These are phyloP conservation scores for Corylus avellana DNA, from an alignment of 306 rosid genomes.

Conservation along the genomic window DNA sequence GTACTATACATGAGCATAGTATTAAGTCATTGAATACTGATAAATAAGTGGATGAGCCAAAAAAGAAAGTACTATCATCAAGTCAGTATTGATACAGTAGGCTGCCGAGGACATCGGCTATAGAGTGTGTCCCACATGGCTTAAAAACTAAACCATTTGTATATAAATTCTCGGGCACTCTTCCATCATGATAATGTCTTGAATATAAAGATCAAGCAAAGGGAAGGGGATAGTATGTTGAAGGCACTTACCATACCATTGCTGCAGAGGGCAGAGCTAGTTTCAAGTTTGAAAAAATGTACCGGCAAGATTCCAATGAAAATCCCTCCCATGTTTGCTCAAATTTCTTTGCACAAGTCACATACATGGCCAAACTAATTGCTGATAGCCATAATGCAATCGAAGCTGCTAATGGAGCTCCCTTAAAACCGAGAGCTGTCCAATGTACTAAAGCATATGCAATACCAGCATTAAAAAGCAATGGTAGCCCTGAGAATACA, in stretches of 20 bases:
- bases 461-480: slow-evolving; percentile 45
- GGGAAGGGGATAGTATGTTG: neutral
- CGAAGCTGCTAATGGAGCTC: slow-evolving; percentile 70
- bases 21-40: no score
- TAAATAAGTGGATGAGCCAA: no score
- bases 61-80: no score
- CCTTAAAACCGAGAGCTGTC: slow-evolving; percentile 50
- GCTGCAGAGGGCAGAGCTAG: slow-evolving; percentile 74
- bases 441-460: slow-evolving; percentile 55
- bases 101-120: no score
- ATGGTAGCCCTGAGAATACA: slow-evolving; percentile 50
- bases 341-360: slow-evolving; percentile 43
- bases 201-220: neutral
- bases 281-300: slow-evolving; percentile 48
- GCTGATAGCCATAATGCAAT: slow-evolving; percentile 64
- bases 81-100: no score
- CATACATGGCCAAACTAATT: slow-evolving; percentile 39
- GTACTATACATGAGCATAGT: no score
- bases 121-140: no score
- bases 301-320: slow-evolving; percentile 48
- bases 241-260: slow-evolving; percentile 67
- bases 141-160: no score
- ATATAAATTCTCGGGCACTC: no score
- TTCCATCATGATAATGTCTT: neutral
- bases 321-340: slow-evolving; percentile 69